A percentile compares a stretch with the other conserved stretches of the same genome.
Evolutionary conservation across 306 rosid species (phyloP).

Genomic region (Quercus suber): DNA sequence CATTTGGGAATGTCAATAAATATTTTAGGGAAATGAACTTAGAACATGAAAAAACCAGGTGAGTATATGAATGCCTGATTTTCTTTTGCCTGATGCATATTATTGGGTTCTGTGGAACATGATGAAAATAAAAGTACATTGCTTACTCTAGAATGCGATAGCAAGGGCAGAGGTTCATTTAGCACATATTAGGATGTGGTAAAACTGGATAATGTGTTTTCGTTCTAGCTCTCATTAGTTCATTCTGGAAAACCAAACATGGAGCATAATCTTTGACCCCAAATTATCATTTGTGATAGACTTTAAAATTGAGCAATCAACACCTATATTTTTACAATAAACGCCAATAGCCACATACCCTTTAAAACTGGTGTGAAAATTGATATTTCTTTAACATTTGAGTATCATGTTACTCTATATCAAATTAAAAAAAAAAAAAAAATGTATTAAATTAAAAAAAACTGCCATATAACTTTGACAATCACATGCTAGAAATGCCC

Average conservation of each 20-base stretch:
- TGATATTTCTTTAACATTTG: too few relatives aligned
- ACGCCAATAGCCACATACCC: too few relatives aligned
- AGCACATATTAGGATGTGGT: neutral
- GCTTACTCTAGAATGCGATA: neutral
- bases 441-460: too few relatives aligned
- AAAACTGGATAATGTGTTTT: neutral
- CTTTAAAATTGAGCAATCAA: too few relatives aligned
- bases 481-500: too few relatives aligned
- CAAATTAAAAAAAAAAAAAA: too few relatives aligned
- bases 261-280: neutral
- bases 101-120: neutral
- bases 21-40: neutral
- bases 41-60: neutral
- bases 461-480: too few relatives aligned
- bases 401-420: too few relatives aligned
- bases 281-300: too few relatives aligned
- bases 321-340: too few relatives aligned
- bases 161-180: neutral
- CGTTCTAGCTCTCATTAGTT: neutral
- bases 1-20: neutral
- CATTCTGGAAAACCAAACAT: neutral
- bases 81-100: neutral
- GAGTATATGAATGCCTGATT: neutral
- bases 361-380: too few relatives aligned
- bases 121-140: neutral